Evolutionary conservation across 108 stramenopile species (phyloP).

Genomic region (Skeletonema marinoi): DNA sequence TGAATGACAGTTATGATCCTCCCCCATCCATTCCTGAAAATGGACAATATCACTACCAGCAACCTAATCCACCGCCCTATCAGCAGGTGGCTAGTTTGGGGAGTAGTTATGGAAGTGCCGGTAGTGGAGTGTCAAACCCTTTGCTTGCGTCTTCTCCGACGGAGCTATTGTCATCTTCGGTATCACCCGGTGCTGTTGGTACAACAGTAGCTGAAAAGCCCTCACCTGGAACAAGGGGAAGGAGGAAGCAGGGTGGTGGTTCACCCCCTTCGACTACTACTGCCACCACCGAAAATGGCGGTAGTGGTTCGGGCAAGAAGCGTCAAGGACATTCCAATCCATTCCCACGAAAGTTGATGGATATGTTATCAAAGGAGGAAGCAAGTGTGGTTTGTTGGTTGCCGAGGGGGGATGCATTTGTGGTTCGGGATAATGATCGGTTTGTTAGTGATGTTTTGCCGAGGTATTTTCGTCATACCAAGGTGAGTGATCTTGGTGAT

Average conservation of each 20-base stretch:
- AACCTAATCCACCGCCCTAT: background rate
- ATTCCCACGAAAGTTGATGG: constrained; percentile 90
- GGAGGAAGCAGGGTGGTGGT: background rate
- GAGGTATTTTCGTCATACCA: constrained; percentile 91
- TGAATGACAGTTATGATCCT: constrained; percentile 5
- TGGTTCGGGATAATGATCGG: constrained; percentile 79
- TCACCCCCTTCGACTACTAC: constrained; percentile 30
- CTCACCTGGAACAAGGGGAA: background rate
- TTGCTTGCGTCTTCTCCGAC: background rate
- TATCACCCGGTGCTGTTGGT: background rate
- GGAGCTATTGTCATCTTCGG: background rate
- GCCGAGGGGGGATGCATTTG: constrained; percentile 88
- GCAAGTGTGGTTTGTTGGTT: constrained; percentile 75
- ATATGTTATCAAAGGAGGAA: constrained; percentile 89
- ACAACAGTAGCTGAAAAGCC: background rate
- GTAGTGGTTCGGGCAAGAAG: constrained; percentile 8
- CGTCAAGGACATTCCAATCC: constrained; percentile 76
- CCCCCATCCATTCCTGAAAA: constrained; percentile 28
- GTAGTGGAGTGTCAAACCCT: background rate
- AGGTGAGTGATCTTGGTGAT: constrained; percentile 36
- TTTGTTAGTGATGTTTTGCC: constrained; percentile 84
- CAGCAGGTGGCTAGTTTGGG: constrained; percentile 7
- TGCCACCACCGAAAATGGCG: constrained; percentile 21
- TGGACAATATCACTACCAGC: background rate
- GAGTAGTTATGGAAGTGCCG: constrained; percentile 11